Percentiles rank a stretch among this genome's conserved stretches.
phyloP scores from a whole-genome alignment of 768 basidiomycete species.

The Mycena belliarum region DNA sequence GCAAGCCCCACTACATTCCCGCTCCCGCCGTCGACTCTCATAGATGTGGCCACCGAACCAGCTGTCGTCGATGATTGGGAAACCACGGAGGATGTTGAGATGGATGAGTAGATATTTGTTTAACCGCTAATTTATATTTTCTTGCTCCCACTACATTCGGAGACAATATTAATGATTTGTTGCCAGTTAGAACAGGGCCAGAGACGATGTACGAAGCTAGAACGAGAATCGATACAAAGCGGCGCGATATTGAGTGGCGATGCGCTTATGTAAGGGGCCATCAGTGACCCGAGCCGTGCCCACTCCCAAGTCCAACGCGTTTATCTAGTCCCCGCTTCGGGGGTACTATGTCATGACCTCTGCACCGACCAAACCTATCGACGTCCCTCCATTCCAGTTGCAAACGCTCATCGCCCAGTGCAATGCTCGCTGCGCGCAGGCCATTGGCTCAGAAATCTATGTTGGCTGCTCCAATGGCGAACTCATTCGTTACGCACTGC shows the following conservation, averaged over 20 bases:
- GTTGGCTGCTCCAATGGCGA: conserved; percentile 86
- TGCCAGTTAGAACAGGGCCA: too few relatives aligned
- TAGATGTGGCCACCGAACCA: background rate
- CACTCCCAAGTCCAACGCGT: background rate
- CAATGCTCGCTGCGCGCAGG: conserved; percentile 54
- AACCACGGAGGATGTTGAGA: conserved; percentile 3
- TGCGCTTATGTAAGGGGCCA: background rate
- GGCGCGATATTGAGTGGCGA: too few relatives aligned
- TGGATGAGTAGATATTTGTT: conserved; percentile 1
- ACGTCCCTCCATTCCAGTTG: conserved; percentile 64
- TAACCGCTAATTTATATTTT: background rate
- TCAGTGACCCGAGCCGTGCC: background rate
- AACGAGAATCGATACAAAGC: too few relatives aligned
- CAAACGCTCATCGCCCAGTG: conserved; percentile 43
- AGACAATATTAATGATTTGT: too few relatives aligned
- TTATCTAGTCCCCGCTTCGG: background rate
- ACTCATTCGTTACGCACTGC: conserved; percentile 76
- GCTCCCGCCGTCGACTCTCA: background rate
- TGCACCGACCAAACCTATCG: conserved; percentile 41
- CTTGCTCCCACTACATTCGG: too few relatives aligned
- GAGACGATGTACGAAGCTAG: too few relatives aligned
- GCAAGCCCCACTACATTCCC: background rate
- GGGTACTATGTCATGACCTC: conserved; percentile 37
- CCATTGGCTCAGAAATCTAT: conserved; percentile 78
- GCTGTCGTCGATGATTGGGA: background rate